Percentiles rank a stretch among this genome's conserved stretches.
Conservation (phyloP, 2,329 filamentous ascomycete genomes). For the Sclerotinia minor region DNA sequence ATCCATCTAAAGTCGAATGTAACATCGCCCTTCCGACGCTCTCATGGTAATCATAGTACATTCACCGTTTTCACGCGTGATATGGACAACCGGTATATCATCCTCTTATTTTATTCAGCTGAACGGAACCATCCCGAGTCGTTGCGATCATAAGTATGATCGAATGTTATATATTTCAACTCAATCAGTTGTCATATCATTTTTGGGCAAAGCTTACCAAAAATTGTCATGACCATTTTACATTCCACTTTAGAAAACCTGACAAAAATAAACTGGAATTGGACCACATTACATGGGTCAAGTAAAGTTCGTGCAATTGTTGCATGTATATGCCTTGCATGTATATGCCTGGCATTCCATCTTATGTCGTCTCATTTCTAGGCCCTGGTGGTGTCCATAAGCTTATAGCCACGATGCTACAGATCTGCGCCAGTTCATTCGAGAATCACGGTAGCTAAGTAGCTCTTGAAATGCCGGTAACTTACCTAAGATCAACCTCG, state of each 20-base stretch:
- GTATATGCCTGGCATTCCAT: not conserved
- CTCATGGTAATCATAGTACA: not conserved
- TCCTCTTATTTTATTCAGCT: not conserved
- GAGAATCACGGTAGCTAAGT: not conserved
- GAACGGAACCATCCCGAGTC: not conserved
- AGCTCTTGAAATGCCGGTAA: not conserved
- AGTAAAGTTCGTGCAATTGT: not conserved
- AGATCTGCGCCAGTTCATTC: not conserved
- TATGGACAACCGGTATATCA: not conserved
- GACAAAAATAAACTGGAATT: not conserved
- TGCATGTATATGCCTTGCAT: not conserved
- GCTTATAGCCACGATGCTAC: not conserved
- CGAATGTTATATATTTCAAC: not conserved
- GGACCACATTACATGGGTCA: not conserved
- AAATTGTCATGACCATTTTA: not conserved
- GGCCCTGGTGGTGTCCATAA: not conserved
- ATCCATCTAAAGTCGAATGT: not conserved
- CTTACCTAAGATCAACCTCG: not conserved
- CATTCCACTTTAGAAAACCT: not conserved
- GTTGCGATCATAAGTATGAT: not conserved
- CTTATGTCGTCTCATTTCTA: not conserved
- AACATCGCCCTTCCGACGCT: not conserved
- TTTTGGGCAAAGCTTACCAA: not conserved
- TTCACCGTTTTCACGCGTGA: not conserved
- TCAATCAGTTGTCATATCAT: not conserved